These are phyloP conservation scores for Tuber brumale DNA, from an alignment of 495 filamentous ascomycete genomes.

Conservation along the genomic window DNA sequence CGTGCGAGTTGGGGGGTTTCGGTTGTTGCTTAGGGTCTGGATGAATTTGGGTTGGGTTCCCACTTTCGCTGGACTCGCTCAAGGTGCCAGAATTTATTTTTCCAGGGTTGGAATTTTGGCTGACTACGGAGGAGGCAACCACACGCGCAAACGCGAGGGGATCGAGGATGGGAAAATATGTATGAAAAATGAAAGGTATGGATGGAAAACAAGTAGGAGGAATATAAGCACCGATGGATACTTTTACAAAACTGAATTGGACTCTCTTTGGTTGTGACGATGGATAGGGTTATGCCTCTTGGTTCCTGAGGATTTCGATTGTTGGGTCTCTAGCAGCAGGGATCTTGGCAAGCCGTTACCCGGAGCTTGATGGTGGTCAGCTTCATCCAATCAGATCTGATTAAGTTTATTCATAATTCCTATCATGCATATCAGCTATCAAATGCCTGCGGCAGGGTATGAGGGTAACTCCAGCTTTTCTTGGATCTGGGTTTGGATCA, in stretches of 20 bases:
- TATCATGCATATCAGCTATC: background rate
- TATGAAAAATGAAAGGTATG: conserved; percentile 26
- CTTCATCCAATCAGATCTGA: conserved; percentile 1
- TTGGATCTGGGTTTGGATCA: background rate
- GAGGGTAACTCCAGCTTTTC: background rate
- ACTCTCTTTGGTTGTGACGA: background rate
- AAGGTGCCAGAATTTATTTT: conserved; percentile 8
- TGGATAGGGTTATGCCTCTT: background rate
- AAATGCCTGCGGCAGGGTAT: no score
- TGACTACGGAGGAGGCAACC: conserved; percentile 29
- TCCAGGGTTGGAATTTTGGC: conserved; percentile 19
- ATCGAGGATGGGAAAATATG: conserved; percentile 26
- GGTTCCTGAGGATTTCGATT: conserved; percentile 10
- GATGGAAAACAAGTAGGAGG: conserved; percentile 21
- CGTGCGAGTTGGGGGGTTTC: conserved; percentile 13
- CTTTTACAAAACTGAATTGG: conserved; percentile 22
- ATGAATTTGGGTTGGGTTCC: conserved; percentile 19
- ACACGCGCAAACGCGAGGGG: conserved; percentile 35
- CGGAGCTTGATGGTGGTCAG: background rate
- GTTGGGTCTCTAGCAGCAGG: background rate
- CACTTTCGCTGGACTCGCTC: background rate
- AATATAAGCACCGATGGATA: conserved; percentile 23
- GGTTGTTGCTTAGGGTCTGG: conserved; percentile 13
- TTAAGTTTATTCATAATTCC: background rate
- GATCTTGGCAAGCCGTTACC: background rate